phyloP scores from a whole-genome alignment of 2,329 filamentous ascomycete species.

The Scedosporium apiospermum region DNA sequence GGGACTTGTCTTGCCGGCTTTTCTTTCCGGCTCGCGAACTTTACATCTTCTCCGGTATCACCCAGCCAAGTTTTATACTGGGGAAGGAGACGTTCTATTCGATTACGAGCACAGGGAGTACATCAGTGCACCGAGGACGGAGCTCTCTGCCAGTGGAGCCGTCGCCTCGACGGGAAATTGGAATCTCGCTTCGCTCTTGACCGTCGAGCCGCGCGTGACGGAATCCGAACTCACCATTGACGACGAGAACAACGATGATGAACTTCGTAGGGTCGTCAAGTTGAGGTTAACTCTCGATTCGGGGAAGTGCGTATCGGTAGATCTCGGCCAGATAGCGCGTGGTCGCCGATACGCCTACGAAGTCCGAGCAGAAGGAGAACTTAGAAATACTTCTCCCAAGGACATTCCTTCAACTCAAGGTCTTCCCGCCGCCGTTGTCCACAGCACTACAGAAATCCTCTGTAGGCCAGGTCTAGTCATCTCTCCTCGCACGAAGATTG shows the following conservation, averaged over 20 bases:
- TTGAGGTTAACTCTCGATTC: constrained; percentile 2
- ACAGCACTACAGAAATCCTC: constrained; percentile 1
- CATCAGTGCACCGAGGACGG: neutral
- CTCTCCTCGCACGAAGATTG: neutral
- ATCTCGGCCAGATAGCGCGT: constrained; percentile 5
- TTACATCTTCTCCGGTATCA: constrained; percentile 5
- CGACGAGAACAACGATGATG: neutral
- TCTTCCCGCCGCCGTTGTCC: neutral
- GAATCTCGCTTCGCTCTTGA: neutral
- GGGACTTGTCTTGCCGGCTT: constrained; percentile 3
- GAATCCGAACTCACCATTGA: neutral
- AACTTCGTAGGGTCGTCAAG: neutral
- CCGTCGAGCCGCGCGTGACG: neutral
- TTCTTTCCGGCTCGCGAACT: constrained; percentile 1
- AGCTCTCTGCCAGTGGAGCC: neutral
- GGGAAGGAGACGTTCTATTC: neutral
- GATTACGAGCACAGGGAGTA: neutral
- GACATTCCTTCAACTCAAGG: neutral
- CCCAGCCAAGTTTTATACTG: neutral
- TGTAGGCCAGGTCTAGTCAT: neutral
- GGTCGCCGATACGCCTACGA: constrained; percentile 6
- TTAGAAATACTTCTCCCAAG: neutral
- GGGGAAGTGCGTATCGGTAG: neutral
- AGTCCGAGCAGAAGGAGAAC: neutral
- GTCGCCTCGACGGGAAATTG: neutral